Percentiles rank a stretch among this genome's conserved stretches.
phyloP scores from a whole-genome alignment of 2,329 filamentous ascomycete species.

The Neopestalotiopsis rosae region DNA sequence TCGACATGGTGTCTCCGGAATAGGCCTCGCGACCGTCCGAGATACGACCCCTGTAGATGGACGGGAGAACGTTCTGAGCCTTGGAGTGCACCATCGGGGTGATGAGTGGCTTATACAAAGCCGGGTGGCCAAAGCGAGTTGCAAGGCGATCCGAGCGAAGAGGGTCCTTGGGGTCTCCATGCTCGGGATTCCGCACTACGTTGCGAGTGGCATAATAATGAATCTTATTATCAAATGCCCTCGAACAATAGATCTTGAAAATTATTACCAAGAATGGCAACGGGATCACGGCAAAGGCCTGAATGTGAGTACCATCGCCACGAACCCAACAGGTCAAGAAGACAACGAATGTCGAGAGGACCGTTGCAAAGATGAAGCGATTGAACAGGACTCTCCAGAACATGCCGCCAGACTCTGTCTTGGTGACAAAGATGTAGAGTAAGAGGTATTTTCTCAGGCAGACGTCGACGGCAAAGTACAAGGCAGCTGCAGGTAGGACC shows the following conservation, averaged over 20 bases:
- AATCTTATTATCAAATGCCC: constrained; percentile 77
- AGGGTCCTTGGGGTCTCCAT: constrained; percentile 53
- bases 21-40: constrained; percentile 67
- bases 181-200: constrained; percentile 52
- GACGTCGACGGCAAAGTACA: constrained; percentile 88
- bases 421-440: constrained; percentile 94
- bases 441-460: constrained; percentile 95
- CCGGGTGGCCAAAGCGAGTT: constrained; percentile 87
- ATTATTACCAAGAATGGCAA: constrained; percentile 77
- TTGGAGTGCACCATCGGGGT: constrained; percentile 96
- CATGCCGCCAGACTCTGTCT: constrained; percentile 91
- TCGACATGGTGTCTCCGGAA: constrained; percentile 59
- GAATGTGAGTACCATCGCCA: constrained; percentile 62
- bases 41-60: constrained; percentile 83
- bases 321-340: constrained; percentile 77
- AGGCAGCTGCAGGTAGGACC: constrained; percentile 80
- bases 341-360: constrained; percentile 80
- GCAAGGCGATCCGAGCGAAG: constrained; percentile 71
- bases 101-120: constrained; percentile 85
- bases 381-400: constrained; percentile 95
- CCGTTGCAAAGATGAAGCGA: constrained; percentile 81
- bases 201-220: constrained; percentile 78
- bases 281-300: constrained; percentile 74
- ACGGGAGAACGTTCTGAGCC: constrained; percentile 83
- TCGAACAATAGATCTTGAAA: constrained; percentile 87